A percentile compares a stretch with the other conserved stretches of the same genome.
phyloP scores from a whole-genome alignment of 805 yeast species.

The Tetrapisispora phaffii region DNA sequence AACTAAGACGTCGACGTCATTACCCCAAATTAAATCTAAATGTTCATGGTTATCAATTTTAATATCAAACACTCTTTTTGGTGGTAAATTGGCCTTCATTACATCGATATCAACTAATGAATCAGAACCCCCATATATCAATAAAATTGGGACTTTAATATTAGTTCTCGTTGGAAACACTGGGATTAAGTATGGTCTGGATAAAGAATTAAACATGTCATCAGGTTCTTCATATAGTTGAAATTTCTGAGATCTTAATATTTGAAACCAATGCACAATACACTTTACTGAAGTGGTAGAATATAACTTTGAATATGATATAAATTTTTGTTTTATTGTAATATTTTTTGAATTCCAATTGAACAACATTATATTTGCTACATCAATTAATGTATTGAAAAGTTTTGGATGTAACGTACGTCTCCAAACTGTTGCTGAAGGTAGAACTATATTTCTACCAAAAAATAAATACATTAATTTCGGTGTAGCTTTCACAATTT shows the following conservation, averaged over 20 bases:
- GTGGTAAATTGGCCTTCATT: conserved; percentile 61
- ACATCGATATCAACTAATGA: conserved; percentile 78
- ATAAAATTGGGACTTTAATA: conserved; percentile 59
- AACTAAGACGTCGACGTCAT: conserved; percentile 43
- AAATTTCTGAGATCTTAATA: conserved; percentile 62
- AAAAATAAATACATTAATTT: conserved; percentile 58
- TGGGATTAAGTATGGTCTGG: conserved; percentile 30
- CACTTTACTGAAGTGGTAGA: conserved; percentile 86
- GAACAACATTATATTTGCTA: conserved; percentile 56
- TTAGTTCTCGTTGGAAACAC: conserved; percentile 52
- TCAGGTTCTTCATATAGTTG: conserved; percentile 78
- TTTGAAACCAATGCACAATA: conserved; percentile 95
- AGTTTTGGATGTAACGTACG: conserved; percentile 29
- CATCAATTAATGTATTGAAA: conserved; percentile 48
- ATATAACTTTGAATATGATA: conserved; percentile 80
- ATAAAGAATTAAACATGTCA: conserved; percentile 30
- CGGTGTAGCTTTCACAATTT: conserved; percentile 69
- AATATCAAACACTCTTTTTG: conserved; percentile 36
- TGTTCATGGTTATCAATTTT: conserved; percentile 74
- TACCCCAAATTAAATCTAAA: conserved; percentile 84
- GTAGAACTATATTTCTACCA: conserved; percentile 64
- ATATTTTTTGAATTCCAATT: conserved; percentile 75
- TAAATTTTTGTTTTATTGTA: conserved; percentile 56
- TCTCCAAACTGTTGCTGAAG: conserved; percentile 74
- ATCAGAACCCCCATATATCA: conserved; percentile 73